Conservation (phyloP, 441 rosid genomes). For the Geranium incanum region DNA sequence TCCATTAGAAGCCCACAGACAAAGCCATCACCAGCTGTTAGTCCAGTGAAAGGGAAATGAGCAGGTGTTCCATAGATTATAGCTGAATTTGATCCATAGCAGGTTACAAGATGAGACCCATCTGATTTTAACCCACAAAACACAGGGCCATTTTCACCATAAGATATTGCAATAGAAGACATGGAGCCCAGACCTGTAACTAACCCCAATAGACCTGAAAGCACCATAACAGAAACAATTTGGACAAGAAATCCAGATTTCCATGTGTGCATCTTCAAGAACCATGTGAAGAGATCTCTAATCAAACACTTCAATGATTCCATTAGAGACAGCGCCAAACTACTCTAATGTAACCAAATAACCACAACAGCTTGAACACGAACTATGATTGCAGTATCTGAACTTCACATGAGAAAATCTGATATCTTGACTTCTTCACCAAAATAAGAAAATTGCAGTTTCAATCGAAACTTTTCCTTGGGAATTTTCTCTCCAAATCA, state of each 20-base stretch:
- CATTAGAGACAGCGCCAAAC: conserved; percentile 27
- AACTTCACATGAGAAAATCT: background rate
- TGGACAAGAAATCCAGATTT: conserved; percentile 34
- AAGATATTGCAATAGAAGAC: conserved; percentile 84
- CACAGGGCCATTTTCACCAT: conserved; percentile 85
- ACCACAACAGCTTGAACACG: background rate
- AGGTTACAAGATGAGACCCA: conserved; percentile 71
- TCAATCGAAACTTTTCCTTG: background rate
- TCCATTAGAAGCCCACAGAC: conserved; percentile 78
- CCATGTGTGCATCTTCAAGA: conserved; percentile 9
- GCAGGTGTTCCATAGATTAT: conserved; percentile 72
- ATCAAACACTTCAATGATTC: conserved; percentile 24
- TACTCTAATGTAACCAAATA: conserved; percentile 1
- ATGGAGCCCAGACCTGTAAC: conserved; percentile 77
- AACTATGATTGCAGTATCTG: background rate
- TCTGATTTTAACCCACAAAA: conserved; percentile 81
- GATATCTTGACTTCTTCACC: background rate
- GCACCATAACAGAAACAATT: conserved; percentile 31
- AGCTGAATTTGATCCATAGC: conserved; percentile 84
- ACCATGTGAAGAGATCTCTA: conserved; percentile 19
- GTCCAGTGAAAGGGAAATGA: conserved; percentile 66
- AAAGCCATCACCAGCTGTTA: conserved; percentile 90
- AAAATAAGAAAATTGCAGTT: background rate
- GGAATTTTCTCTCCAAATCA: background rate
- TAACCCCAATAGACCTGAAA: conserved; percentile 37